A percentile compares a stretch with the other conserved stretches of the same genome.
phyloP scores from a whole-genome alignment of 1,139 yeast species.

The Kodamaea plutei region DNA sequence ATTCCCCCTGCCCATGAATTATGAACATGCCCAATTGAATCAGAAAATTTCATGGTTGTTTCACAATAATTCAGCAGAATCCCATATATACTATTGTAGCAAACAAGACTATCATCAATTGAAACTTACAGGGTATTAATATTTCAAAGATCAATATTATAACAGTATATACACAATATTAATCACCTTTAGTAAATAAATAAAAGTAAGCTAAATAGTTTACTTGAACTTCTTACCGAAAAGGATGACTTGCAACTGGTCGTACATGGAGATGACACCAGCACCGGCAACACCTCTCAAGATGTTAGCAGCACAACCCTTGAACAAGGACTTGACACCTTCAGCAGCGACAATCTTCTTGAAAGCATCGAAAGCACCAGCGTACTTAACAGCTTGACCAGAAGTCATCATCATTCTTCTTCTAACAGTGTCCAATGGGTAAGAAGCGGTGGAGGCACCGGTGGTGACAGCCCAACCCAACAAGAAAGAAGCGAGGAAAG shows the following conservation, averaged over 20 bases:
- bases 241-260: conserved; percentile 48
- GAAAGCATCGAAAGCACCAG: conserved; percentile 50
- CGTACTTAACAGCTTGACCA: conserved; percentile 52
- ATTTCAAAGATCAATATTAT: no score
- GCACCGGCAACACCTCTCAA: conserved; percentile 58
- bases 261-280: conserved; percentile 52
- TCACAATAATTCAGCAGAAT: no score
- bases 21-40: no score
- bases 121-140: no score
- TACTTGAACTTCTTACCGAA: conserved; percentile 47
- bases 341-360: conserved; percentile 49
- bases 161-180: conserved; percentile 7
- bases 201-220: conserved; percentile 14
- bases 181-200: no score
- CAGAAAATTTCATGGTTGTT: no score
- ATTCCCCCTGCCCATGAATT: no score
- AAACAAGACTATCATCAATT: no score
- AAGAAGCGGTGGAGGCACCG: conserved; percentile 53
- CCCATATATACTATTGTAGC: no score
- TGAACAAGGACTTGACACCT: conserved; percentile 49
- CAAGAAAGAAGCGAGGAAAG: conserved; percentile 52
- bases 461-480: conserved; percentile 55
- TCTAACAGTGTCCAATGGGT: conserved; percentile 54
- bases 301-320: conserved; percentile 56
- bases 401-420: conserved; percentile 59